Evolutionary conservation across 352 stramenopile species (phyloP), one percentile per base, ranked within the genome.

Genomic region (Globisporangium paddicum): DNA sequence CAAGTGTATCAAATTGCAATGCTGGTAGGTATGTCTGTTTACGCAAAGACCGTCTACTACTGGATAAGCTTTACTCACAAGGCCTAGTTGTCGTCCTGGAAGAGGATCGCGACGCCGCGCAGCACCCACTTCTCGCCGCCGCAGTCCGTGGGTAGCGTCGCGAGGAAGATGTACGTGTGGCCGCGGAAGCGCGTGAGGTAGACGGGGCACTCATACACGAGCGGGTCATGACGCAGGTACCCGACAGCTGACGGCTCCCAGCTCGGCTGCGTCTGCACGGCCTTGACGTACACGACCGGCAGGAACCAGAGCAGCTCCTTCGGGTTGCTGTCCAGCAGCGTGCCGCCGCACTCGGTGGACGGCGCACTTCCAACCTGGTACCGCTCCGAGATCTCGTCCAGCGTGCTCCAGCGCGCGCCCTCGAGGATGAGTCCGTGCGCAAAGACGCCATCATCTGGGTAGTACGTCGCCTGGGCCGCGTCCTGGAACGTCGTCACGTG

Each of bases 121-220:
- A 98, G 68, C 2, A 98, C 87, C 96, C 96, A 99, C 70, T 98
- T 98, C 35, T 95, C 86, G 49, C 87, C 74, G 21, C 80, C 83
- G 51, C 82, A 93, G 62, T 94, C 80, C 1, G 93, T 98, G 41
- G 95, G 96, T 23, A 99, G 71, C 42, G 96, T 98, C 8, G 95
- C 94, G 37, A 98, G 71, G 62, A 98, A 98, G 38, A 98, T 89
- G 71, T 98, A 99, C 26, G 93, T 98, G 55, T 96, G 92, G 2
- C 96, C 95, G 26, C 96, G 86, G 74, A 98, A 97, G n/a, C 89
- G 96, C 11, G 96, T 99, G 41, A 98, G 90, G 71, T 98, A 99
- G 16, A 98, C 90, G 9, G 96, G 96, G 45, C 90, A 97, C 72
- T 98, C 94, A 76, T 98, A 99, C 23, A 98, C 85, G 49, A 80